A percentile compares a stretch with the other conserved stretches of the same genome.
Conservation (phyloP, 179 eudicot species). For the Amaranthus tricolor region DNA sequence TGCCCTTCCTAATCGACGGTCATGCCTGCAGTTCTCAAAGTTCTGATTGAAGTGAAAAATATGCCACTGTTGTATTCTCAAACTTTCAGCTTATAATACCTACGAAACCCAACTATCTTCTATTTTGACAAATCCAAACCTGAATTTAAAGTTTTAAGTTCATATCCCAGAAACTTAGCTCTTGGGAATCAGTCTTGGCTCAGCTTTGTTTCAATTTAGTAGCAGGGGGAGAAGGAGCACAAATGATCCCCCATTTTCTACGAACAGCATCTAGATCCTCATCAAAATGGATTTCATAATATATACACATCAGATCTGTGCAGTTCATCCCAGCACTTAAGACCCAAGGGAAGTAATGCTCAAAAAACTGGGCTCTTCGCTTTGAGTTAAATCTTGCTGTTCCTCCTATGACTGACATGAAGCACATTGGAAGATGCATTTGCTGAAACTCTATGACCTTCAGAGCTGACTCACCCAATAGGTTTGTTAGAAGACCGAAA, state of each 20-base stretch:
- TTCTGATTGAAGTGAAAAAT: neutral
- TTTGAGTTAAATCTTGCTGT: constrained; percentile 69
- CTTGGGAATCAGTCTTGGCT: neutral
- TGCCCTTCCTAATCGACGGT: no score
- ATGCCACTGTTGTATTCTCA: neutral
- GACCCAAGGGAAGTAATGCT: constrained; percentile 95
- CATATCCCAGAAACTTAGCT: neutral
- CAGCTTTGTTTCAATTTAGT: neutral
- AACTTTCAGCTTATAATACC: neutral
- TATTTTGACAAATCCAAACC: neutral
- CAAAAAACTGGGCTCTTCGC: constrained; percentile 69
- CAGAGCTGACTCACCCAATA: constrained; percentile 88
- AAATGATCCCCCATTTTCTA: constrained; percentile 71
- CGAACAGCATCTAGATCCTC: constrained; percentile 83
- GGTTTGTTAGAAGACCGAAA: constrained; percentile 84
- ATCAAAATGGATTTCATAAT: constrained; percentile 77
- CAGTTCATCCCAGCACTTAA: constrained; percentile 64
- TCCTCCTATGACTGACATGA: constrained; percentile 84
- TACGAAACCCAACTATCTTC: neutral
- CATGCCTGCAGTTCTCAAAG: neutral
- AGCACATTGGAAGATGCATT: constrained; percentile 95
- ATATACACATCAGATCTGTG: constrained; percentile 77
- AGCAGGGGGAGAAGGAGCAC: constrained; percentile 57
- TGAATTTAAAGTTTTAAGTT: neutral
- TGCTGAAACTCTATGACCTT: constrained; percentile 97